Conservation (phyloP, 352 stramenopile genomes). For the Globisporangium mamillatum region DNA sequence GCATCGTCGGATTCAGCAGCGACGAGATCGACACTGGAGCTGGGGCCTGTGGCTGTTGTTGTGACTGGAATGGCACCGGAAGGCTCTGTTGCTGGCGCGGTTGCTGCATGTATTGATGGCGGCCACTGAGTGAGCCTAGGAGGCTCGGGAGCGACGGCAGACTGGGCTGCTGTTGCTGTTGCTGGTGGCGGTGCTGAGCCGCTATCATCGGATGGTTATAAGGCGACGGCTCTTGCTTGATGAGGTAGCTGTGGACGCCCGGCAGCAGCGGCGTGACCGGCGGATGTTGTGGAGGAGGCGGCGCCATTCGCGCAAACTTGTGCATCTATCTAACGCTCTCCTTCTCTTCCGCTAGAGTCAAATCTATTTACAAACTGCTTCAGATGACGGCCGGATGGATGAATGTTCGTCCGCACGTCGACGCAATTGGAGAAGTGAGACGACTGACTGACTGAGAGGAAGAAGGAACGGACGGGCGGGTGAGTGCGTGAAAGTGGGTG, state of each 20-base stretch:
- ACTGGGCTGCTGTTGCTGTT: neutral
- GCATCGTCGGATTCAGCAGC: constrained; percentile 13
- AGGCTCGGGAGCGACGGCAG: constrained; percentile 20
- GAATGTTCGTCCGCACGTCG: neutral
- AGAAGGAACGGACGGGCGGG: neutral
- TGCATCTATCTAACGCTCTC: constrained; percentile 10
- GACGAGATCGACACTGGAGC: constrained; percentile 13
- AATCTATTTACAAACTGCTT: neutral
- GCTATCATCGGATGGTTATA: neutral
- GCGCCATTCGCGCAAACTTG: constrained; percentile 3
- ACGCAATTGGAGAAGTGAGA: constrained; percentile 14
- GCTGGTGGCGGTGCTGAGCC: neutral
- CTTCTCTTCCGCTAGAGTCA: neutral
- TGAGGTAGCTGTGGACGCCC: constrained; percentile 12
- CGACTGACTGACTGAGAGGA: neutral
- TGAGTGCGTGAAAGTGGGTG: too few species aligned
- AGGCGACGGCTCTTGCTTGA: constrained; percentile 13
- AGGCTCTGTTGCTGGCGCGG: neutral
- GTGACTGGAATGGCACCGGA: constrained; percentile 2
- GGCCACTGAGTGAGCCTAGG: constrained; percentile 2
- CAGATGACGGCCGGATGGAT: too few species aligned
- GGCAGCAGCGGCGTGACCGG: constrained; percentile 6
- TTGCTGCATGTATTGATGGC: neutral
- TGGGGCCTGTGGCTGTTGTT: neutral
- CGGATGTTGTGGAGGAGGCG: neutral